phyloP scores from a whole-genome alignment of 495 filamentous ascomycete species.

The Penicillium paradoxum region DNA sequence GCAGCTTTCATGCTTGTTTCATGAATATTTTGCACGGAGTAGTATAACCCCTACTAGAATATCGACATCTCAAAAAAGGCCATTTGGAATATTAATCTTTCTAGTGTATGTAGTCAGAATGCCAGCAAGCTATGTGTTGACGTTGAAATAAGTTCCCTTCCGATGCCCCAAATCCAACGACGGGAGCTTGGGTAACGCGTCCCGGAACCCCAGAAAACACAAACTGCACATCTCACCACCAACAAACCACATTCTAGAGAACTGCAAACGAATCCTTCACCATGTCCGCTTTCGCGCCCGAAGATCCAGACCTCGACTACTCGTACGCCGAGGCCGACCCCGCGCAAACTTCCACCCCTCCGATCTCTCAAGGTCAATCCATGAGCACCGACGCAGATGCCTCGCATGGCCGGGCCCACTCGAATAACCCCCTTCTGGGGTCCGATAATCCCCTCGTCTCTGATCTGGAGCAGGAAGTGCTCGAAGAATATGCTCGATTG shows the following conservation, averaged over 20 bases:
- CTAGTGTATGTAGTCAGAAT: too few species aligned
- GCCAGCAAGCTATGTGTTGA: too few species aligned
- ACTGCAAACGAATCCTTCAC: slow-evolving; percentile 1
- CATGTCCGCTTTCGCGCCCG: slow-evolving; percentile 25
- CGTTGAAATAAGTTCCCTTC: neutral
- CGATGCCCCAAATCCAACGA: neutral
- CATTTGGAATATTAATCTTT: too few species aligned
- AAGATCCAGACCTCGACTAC: slow-evolving; percentile 20
- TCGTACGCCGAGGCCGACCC: slow-evolving; percentile 20
- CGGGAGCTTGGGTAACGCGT: neutral
- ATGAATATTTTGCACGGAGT: too few species aligned
- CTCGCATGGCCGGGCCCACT: slow-evolving; percentile 12
- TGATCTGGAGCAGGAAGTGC: slow-evolving; percentile 85
- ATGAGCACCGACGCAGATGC: slow-evolving; percentile 15
- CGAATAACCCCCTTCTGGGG: slow-evolving; percentile 39
- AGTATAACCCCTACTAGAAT: too few species aligned
- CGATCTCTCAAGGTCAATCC: slow-evolving; percentile 13
- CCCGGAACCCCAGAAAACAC: slow-evolving; percentile 1
- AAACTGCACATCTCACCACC: neutral
- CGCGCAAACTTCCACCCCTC: slow-evolving; percentile 20
- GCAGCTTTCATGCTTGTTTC: too few species aligned
- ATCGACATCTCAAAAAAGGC: too few species aligned
- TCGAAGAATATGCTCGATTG: slow-evolving; percentile 86
- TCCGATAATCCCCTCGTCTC: slow-evolving; percentile 43
- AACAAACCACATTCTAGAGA: neutral